Conservation (phyloP, 2,329 filamentous ascomycete genomes). For the Raffaelea deltoideospora region DNA sequence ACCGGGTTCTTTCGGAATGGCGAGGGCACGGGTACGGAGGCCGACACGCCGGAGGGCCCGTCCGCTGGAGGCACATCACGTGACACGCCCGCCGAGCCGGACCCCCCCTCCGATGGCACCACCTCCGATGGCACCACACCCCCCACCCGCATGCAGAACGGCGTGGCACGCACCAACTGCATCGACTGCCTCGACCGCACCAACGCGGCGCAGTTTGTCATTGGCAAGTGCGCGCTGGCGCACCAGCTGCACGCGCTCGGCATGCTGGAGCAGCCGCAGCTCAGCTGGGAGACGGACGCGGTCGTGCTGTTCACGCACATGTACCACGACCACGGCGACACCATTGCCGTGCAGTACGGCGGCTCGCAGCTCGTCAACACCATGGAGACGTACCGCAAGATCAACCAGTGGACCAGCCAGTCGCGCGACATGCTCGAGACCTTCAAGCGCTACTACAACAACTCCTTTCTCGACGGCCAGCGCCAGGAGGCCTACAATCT, state of each 20-base stretch:
- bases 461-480: constrained; percentile 90
- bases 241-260: constrained; percentile 86
- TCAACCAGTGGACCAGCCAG: constrained; percentile 97
- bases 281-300: constrained; percentile 90
- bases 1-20: constrained; percentile 96
- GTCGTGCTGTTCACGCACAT: constrained; percentile 95
- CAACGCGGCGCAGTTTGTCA: constrained; percentile 95
- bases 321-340: constrained; percentile 96
- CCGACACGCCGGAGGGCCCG: not conserved
- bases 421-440: constrained; percentile 98
- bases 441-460: constrained; percentile 98
- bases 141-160: constrained; percentile 65
- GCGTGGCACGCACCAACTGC: constrained; percentile 87
- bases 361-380: constrained; percentile 97
- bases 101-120: not conserved
- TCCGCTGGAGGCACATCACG: no score
- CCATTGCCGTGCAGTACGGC: constrained; percentile 93
- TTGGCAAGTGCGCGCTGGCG: constrained; percentile 84
- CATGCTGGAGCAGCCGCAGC: constrained; percentile 57
- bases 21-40: constrained; percentile 43
- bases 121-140: not conserved
- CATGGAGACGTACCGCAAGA: constrained; percentile 97
- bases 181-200: constrained; percentile 96
- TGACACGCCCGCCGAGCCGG: no score
- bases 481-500: constrained; percentile 96